Percentiles rank a stretch among this genome's conserved stretches.
Conservation (phyloP, 108 stramenopile species). For the Craspedostauros australis region DNA sequence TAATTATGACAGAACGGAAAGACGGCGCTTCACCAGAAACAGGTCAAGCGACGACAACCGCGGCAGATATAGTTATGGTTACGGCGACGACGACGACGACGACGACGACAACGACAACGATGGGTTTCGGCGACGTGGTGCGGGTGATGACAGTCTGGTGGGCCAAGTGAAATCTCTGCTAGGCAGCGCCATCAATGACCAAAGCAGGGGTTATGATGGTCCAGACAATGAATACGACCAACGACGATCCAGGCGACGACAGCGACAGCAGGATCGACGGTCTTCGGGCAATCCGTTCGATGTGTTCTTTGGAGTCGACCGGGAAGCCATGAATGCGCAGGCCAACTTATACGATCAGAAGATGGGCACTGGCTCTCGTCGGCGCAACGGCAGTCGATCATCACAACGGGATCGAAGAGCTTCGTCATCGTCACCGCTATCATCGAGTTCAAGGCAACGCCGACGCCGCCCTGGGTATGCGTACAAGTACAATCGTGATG, state of each 20-base stretch:
- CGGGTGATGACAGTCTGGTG: too few relatives aligned
- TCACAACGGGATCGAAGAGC: conserved; percentile 1
- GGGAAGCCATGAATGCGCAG: conserved; percentile 24
- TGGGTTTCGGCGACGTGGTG: too few relatives aligned
- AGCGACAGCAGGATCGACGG: conserved; percentile 1
- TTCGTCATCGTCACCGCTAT: neutral
- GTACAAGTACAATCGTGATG: conserved; percentile 44
- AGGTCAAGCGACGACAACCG: too few relatives aligned
- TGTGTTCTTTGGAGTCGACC: conserved; percentile 30
- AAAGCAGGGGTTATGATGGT: too few relatives aligned
- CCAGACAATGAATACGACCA: neutral
- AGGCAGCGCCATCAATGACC: too few relatives aligned
- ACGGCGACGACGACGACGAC: conserved; percentile 6
- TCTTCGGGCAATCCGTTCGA: conserved; percentile 23
- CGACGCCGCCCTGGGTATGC: conserved; percentile 50
- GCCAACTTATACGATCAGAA: conserved; percentile 34
- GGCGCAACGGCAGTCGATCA: neutral
- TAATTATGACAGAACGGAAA: neutral
- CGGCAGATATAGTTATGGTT: neutral
- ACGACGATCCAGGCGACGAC: neutral
- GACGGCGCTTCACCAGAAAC: too few relatives aligned
- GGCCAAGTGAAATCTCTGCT: neutral
- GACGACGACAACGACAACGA: conserved; percentile 25
- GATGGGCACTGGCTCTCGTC: conserved; percentile 23
- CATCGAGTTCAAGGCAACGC: conserved; percentile 1